phyloP scores from a whole-genome alignment of 306 rosid genomes.

The Pterocarpus santalinus region DNA sequence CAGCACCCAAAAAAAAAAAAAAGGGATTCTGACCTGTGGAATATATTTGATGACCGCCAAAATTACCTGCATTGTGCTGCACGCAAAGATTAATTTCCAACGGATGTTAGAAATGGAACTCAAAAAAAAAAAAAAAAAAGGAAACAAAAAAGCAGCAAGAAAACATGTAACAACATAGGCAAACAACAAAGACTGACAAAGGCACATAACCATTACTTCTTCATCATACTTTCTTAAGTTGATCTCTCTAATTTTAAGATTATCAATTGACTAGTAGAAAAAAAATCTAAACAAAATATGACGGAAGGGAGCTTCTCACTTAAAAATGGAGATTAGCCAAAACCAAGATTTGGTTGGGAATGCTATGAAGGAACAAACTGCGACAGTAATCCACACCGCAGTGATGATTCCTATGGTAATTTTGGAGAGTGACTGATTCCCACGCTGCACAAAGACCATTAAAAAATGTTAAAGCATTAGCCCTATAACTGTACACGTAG shows the following conservation, averaged over 20 bases:
- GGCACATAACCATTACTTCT: not conserved
- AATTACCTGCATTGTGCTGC: conserved; percentile 78
- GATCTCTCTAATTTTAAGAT: not conserved
- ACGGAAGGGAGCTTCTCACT: conserved; percentile 52
- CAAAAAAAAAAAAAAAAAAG: not conserved
- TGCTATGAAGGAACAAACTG: conserved; percentile 69
- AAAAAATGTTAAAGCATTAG: not conserved
- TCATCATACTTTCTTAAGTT: not conserved
- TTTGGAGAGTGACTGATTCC: conserved; percentile 71
- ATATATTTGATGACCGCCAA: conserved; percentile 72
- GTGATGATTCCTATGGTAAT: conserved; percentile 54
- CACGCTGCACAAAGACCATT: conserved; percentile 59
- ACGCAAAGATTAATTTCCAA: conserved; percentile 38
- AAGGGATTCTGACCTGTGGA: conserved; percentile 73
- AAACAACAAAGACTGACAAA: not conserved
- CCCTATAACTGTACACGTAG: not conserved
- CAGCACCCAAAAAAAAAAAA: not conserved
- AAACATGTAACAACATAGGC: not conserved
- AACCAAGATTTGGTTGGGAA: conserved; percentile 79
- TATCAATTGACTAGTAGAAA: too few species aligned
- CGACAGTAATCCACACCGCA: conserved; percentile 62
- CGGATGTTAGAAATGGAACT: conserved; percentile 27
- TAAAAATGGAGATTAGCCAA: conserved; percentile 74
- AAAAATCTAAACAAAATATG: not conserved
- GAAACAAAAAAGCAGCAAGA: not conserved